These are phyloP conservation scores for Globisporangium paddicum DNA, from an alignment of 352 stramenopile genomes.

Conservation along the genomic window DNA sequence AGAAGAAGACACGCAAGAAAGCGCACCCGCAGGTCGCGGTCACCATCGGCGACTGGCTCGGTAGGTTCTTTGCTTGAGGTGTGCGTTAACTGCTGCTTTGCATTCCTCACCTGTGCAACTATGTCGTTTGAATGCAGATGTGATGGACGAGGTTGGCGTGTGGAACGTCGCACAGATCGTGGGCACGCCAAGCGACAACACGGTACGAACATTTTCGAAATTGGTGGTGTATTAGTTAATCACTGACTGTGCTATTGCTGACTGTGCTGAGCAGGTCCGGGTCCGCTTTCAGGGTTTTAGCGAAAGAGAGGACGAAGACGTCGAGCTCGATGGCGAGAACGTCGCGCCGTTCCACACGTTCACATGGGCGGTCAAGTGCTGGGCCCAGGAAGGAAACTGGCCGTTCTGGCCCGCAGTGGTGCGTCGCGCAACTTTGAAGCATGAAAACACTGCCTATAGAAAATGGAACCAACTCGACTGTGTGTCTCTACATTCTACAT, in stretches of 20 bases:
- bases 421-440: not conserved
- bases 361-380: conserved; percentile 69
- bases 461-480: too few relatives aligned
- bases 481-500: too few relatives aligned
- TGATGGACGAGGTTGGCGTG: conserved; percentile 7
- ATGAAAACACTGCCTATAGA: not conserved
- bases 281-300: conserved; percentile 61
- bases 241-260: not conserved
- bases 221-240: not conserved
- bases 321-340: conserved; percentile 39
- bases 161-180: conserved; percentile 10
- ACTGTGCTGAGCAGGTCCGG: not conserved
- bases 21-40: not conserved
- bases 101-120: too few relatives aligned
- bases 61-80: not conserved
- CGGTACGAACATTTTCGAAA: not conserved
- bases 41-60: conserved; percentile 12
- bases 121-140: not conserved
- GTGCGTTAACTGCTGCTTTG: too few relatives aligned
- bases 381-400: conserved; percentile 71
- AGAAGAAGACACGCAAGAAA: not conserved
- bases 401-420: conserved; percentile 62
- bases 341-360: conserved; percentile 67
- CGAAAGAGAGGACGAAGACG: conserved; percentile 43
- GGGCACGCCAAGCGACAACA: not conserved